Conservation (phyloP, 169 alveolate species). For the Babesia bigemina region DNA sequence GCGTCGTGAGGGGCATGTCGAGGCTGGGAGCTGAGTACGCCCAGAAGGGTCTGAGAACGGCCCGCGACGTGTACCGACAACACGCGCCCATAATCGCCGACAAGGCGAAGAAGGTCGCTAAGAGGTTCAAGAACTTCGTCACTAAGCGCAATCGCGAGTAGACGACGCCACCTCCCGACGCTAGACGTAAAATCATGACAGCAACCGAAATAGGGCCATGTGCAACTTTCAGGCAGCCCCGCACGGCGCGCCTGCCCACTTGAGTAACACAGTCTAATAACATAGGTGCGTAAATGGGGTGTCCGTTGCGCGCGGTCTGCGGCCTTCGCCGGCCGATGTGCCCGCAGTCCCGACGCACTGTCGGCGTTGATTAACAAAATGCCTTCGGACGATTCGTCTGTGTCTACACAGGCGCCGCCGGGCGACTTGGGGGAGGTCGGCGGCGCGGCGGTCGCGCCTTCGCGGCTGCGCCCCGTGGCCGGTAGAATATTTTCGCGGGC, state of each 20-base stretch:
- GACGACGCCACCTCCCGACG: too few species aligned
- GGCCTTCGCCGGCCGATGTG: neutral
- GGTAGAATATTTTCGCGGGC: constrained; percentile 20
- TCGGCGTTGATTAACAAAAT: constrained; percentile 1
- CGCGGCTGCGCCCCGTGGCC: constrained; percentile 16
- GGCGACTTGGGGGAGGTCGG: neutral
- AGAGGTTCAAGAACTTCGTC: too few species aligned
- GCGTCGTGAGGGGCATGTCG: neutral
- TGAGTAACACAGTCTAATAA: too few species aligned
- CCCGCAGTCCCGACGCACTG: neutral
- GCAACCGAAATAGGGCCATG: too few species aligned
- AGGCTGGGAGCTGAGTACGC: neutral
- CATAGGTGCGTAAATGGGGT: constrained; percentile 8
- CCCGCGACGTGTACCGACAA: neutral
- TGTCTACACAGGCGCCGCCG: constrained; percentile 1
- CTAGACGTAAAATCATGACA: too few species aligned
- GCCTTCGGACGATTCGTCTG: constrained; percentile 2
- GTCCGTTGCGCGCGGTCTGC: neutral
- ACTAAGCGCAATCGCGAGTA: too few species aligned
- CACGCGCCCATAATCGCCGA: too few species aligned
- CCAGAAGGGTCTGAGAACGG: neutral
- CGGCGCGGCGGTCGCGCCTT: constrained; percentile 8
- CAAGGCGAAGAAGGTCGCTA: too few species aligned
- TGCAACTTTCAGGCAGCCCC: too few species aligned
- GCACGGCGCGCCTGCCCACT: too few species aligned